phyloP scores from a whole-genome alignment of 2,329 filamentous ascomycete genomes.

The Sporothrix schenckii region DNA sequence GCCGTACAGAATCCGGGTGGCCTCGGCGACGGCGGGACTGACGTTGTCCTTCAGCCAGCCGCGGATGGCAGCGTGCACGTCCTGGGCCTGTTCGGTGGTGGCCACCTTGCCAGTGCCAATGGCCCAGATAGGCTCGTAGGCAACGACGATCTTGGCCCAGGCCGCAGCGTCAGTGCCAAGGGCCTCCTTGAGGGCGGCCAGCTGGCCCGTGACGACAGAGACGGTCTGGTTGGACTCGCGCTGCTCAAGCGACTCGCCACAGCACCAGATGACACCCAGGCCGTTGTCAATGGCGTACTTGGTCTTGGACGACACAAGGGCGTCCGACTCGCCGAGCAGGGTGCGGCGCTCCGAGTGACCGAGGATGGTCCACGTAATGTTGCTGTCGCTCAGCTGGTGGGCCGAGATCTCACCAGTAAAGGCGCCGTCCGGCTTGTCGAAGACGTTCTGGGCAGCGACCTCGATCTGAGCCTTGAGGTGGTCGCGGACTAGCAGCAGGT shows the following conservation, averaged over 20 bases:
- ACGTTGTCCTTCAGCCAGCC: slow-evolving; percentile 83
- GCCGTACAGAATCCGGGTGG: slow-evolving; percentile 93
- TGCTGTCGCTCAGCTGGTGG: slow-evolving; percentile 83
- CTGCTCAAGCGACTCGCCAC: slow-evolving; percentile 92
- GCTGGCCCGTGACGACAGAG: slow-evolving; percentile 80
- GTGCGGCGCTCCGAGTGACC: slow-evolving; percentile 95
- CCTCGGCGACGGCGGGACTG: slow-evolving; percentile 72
- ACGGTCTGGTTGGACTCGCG: slow-evolving; percentile 85
- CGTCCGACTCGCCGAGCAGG: slow-evolving; percentile 82
- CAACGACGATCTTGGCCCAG: slow-evolving; percentile 93
- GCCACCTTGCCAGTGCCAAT: slow-evolving; percentile 93
- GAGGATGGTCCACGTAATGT: slow-evolving; percentile 86
- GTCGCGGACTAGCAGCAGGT: slow-evolving; percentile 84
- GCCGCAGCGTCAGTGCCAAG: slow-evolving; percentile 60
- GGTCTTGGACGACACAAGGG: slow-evolving; percentile 88
- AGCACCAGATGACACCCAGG: slow-evolving; percentile 92
- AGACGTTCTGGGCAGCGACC: slow-evolving; percentile 95
- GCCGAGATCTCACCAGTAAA: slow-evolving; percentile 97
- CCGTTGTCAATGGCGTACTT: slow-evolving; percentile 88
- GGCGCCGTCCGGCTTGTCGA: slow-evolving; percentile 93
- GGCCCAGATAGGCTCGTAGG: slow-evolving; percentile 99
- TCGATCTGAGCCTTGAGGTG: slow-evolving; percentile 74
- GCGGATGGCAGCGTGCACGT: slow-evolving; percentile 90
- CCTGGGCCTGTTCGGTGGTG: slow-evolving; percentile 85
- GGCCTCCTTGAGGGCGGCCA: slow-evolving; percentile 74